Evolutionary conservation across 2,329 filamentous ascomycete genomes (phyloP).

Genomic region (Neurospora crassa): DNA sequence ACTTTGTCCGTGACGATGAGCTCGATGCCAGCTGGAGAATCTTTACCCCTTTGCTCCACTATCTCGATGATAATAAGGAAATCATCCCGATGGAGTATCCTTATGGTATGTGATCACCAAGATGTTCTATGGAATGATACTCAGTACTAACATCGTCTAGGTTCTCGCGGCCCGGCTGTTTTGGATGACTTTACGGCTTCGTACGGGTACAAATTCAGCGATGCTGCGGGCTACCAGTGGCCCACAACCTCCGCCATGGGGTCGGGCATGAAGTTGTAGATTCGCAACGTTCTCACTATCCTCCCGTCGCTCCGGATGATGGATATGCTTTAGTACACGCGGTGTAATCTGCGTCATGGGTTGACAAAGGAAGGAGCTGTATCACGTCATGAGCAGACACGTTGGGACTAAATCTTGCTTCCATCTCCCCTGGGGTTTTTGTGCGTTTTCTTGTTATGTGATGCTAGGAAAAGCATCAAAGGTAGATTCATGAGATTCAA

Average conservation of each 20-base stretch:
- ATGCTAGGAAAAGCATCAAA: background rate
- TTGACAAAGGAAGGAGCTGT: background rate
- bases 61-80: constrained; percentile 98
- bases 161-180: constrained; percentile 90
- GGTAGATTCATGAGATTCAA: background rate
- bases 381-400: background rate
- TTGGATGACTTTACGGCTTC: constrained; percentile 97
- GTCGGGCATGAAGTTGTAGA: constrained; percentile 68
- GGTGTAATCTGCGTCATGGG: background rate
- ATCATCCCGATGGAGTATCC: constrained; percentile 99
- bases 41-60: constrained; percentile 94
- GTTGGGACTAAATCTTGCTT: background rate
- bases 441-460: background rate
- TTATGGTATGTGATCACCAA: constrained; percentile 60
- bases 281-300: constrained; percentile 25
- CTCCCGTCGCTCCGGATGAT: background rate
- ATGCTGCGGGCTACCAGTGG: constrained; percentile 94
- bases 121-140: background rate
- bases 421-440: background rate
- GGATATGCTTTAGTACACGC: constrained; percentile 6
- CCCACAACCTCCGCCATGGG: constrained; percentile 61
- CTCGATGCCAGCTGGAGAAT: constrained; percentile 97
- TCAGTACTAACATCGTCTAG: constrained; percentile 38
- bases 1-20: constrained; percentile 96
- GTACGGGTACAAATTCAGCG: constrained; percentile 98